Conservation (phyloP, 2,329 filamentous ascomycete species). For the Emmonsia crescens region DNA sequence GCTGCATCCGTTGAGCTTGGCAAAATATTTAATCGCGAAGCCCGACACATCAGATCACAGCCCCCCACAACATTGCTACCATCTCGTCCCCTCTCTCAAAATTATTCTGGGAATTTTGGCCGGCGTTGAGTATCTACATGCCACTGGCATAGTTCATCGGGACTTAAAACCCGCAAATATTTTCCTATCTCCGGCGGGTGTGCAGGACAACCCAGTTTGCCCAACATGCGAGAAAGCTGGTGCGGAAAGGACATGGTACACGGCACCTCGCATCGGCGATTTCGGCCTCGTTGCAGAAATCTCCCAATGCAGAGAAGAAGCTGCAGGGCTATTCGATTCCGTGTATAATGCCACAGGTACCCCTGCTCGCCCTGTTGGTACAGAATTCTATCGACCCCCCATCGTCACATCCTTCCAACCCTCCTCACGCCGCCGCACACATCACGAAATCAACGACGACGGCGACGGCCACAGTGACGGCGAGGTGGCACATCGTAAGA, state of each 20-base stretch:
- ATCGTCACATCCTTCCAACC: conserved; percentile 10
- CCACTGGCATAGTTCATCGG: conserved; percentile 50
- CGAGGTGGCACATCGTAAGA: background rate
- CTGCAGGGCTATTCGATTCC: conserved; percentile 10
- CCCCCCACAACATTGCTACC: conserved; percentile 49
- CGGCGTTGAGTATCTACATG: conserved; percentile 55
- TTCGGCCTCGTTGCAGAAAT: conserved; percentile 55
- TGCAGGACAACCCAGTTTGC: conserved; percentile 39
- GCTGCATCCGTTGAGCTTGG: conserved; percentile 51
- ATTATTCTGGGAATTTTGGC: conserved; percentile 51
- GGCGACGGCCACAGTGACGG: background rate
- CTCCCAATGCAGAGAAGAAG: conserved; percentile 30
- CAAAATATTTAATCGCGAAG: conserved; percentile 43
- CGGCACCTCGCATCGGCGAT: conserved; percentile 55
- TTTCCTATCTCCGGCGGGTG: conserved; percentile 46
- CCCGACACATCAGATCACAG: conserved; percentile 14
- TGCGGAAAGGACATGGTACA: conserved; percentile 20
- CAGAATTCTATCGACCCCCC: conserved; percentile 51
- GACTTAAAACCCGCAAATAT: conserved; percentile 61
- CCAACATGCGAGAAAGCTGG: conserved; percentile 30
- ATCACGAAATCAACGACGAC: conserved; percentile 3
- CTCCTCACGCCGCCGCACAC: background rate
- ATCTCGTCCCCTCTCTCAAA: conserved; percentile 45
- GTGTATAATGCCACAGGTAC: conserved; percentile 10
- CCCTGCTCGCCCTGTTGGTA: conserved; percentile 42